phyloP scores from a whole-genome alignment of 352 stramenopile species.

The Discostella stelligera region DNA sequence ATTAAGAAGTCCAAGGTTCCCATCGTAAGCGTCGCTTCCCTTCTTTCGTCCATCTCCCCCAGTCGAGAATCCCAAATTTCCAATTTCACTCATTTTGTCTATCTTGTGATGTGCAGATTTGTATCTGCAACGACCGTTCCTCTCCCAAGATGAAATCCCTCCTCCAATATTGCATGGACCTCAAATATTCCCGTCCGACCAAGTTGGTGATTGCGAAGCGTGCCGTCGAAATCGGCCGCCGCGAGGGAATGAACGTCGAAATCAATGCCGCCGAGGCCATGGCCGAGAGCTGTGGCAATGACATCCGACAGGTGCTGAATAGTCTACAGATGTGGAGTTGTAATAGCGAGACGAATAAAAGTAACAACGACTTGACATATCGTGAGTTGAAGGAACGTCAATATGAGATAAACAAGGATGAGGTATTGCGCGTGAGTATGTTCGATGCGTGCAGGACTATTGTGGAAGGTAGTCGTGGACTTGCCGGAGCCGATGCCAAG shows the following conservation, averaged over 20 bases:
- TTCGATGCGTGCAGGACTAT: slow-evolving; percentile 94
- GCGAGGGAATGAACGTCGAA: slow-evolving; percentile 91
- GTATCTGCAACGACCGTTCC: slow-evolving; percentile 99
- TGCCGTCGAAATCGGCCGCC: slow-evolving; percentile 88
- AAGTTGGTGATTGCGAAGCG: slow-evolving; percentile 91
- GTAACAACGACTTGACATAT: slow-evolving; percentile 63
- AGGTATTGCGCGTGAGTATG: slow-evolving; percentile 90
- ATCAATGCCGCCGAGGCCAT: slow-evolving; percentile 96
- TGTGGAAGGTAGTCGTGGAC: slow-evolving; percentile 79
- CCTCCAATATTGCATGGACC: slow-evolving; percentile 96
- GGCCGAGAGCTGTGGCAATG: slow-evolving; percentile 94
- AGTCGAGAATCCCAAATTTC: neutral
- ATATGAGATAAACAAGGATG: slow-evolving; percentile 80
- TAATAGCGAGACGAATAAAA: slow-evolving; percentile 42
- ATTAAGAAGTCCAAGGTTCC: slow-evolving; percentile 98
- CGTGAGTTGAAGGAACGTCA: slow-evolving; percentile 74
- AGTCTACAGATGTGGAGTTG: slow-evolving; percentile 95
- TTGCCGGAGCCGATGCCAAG: slow-evolving; percentile 69
- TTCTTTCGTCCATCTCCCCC: neutral
- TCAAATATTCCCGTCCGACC: slow-evolving; percentile 91
- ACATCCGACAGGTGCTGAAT: slow-evolving; percentile 96
- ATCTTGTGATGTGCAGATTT: slow-evolving; percentile 84
- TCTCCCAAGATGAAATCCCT: slow-evolving; percentile 90
- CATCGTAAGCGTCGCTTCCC: slow-evolving; percentile 75
- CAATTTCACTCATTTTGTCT: neutral